Conservation (phyloP, 805 yeast genomes). For the Sugiyamaella marilandica region DNA sequence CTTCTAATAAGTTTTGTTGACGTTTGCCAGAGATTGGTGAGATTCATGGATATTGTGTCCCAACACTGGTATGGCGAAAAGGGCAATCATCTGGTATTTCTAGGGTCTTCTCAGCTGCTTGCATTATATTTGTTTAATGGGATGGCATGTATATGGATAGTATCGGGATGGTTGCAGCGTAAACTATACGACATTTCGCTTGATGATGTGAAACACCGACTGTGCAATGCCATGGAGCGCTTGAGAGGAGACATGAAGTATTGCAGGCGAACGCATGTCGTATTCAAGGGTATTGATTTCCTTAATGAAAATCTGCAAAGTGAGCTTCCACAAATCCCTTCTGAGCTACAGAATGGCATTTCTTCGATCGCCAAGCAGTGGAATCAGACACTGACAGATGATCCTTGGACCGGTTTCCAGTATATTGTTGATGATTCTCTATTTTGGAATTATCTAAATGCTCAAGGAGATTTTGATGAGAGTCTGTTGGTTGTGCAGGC, state of each 20-base stretch:
- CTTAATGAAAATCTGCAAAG: neutral
- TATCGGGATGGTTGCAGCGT: neutral
- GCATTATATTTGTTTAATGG: neutral
- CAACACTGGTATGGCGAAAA: neutral
- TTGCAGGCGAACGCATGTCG: slow-evolving; percentile 2
- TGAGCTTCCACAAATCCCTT: neutral
- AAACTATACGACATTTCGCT: neutral
- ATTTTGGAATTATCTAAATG: neutral
- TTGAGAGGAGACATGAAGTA: slow-evolving; percentile 2
- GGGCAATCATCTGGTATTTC: neutral
- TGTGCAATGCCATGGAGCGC: neutral
- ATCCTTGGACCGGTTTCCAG: neutral
- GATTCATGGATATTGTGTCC: neutral
- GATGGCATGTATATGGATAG: neutral
- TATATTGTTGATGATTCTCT: neutral
- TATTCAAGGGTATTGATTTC: slow-evolving; percentile 1
- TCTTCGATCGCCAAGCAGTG: neutral
- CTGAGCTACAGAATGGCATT: slow-evolving; percentile 1
- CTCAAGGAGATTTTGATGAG: neutral
- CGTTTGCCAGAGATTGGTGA: neutral
- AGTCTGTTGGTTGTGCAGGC: neutral
- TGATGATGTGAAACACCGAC: neutral
- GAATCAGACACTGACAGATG: neutral
- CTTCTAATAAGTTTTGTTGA: neutral
- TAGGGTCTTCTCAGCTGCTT: slow-evolving; percentile 1